Evolutionary conservation across 202 grass and related monocot species (phyloP), one percentile per base, ranked within the genome.

Genomic region (Eragrostis tef): DNA sequence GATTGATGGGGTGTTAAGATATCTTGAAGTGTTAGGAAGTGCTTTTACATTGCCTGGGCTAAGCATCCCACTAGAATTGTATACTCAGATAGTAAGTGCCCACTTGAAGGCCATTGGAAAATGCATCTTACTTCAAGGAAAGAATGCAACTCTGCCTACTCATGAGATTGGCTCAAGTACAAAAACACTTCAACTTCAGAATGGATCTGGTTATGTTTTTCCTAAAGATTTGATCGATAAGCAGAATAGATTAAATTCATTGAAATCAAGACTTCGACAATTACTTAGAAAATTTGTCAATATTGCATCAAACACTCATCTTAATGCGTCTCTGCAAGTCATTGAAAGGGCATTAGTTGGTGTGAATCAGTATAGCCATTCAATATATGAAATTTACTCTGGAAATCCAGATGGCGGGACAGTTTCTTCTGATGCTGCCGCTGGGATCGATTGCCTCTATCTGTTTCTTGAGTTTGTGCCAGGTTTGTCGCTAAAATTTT

Each of bases 311-410:
- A 91, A 89, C 60, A 87, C 81, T 79, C 84, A 84, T 74, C 76
- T 91, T 62, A 91, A 61, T 47, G 58, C 74, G 64, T 79, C 84
- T 83, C 44, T 93, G 20, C 95, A 93, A 80, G 77, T 88, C 62
- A 87, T 98, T 86, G 90, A 94, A 88, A 94, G 90, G 84, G 88
- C 90, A 73, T 86, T 98, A 78, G 85, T 93, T 49, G 95, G 95
- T 72, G 85, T 95, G 80, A 85, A 89, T 85, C 83, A 72, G 67
- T 85, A 77, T 79, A 86, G 71, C 65, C 87, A 93, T 83, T 74
- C 81, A 80, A 87, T 93, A 73, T 98, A 90, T 82, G 78, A 95
- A 85, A 20, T 98, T 82, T 88, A 81, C 64, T 88, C 87, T 80
- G 92, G 90, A 83, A 88, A 83, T 87, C 24, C 53, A 81, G 49